Base-by-base conservation (phyloP, 345 rosid genomes). In the Pistacia vera region DNA sequence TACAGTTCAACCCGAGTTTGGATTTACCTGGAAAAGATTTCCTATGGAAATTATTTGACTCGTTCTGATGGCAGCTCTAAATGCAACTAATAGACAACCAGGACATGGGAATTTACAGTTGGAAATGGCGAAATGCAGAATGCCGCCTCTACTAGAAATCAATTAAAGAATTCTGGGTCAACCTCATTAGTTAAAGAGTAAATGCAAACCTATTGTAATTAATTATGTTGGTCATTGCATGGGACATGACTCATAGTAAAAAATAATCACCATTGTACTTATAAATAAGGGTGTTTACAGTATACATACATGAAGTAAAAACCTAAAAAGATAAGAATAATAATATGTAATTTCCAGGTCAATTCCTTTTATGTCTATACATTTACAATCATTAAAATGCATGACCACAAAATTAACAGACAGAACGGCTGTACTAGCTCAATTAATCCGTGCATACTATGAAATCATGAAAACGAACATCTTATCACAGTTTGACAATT, bases 1-100 rank as follows among this genome's bases (percentile, higher is more conserved):
- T 71, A 38, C 74, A 20, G 22, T 36, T 77, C 38, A 70, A 72
- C 38, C 70, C 78, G 9, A 38, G 77, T 17, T 11, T 58, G 0
- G 63, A 73, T 14, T 77, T 70, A 28, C 74, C 76, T 33, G 73
- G 72, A 14, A 81, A 63, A 36, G 79, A 73, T 10, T 71, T 71
- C 20, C 2, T 73, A 16, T 33, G 74, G 78, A 70, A 71, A 66
- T n/a, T 81, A 17, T 20, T 66, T 20, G 81, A 63, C 51, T 41
- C 38, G 8, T 28, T 60, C 33, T 79, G 60, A 59, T 28, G n/a
- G 9, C 41, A 66, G 36, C 22, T 49, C 0, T 17, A 8, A 63
- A 20, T 46, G 7, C 14, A 58, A 46, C 28, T 7, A 72, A 72
- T 18, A 49, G 59, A 30, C n/a, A 61, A 52, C 17, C 4, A 52